Percentiles rank a stretch among this genome's conserved stretches.
phyloP scores from a whole-genome alignment of 345 rosid genomes.

The Viola odorata region DNA sequence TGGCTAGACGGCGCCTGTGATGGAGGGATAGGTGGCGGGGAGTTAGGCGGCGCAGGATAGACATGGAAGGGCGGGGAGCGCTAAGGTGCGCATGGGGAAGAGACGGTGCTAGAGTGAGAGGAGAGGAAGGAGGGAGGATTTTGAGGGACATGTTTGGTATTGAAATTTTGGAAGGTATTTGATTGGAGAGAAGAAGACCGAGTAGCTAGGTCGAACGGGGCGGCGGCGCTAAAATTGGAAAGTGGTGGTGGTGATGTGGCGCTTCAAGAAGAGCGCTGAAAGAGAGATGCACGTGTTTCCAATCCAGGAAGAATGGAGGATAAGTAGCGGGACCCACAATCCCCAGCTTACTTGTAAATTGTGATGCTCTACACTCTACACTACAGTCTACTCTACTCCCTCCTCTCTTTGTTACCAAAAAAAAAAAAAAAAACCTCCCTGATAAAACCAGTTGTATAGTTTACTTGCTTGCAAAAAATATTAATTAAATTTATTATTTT shows the following conservation, averaged over 20 bases:
- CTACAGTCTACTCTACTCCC: too few species aligned
- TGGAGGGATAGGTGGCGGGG: conserved; percentile 20
- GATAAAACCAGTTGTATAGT: too few species aligned
- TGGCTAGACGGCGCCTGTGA: conserved; percentile 35
- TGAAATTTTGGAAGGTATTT: conserved; percentile 1
- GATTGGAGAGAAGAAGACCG: background rate
- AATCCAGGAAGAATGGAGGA: conserved; percentile 10
- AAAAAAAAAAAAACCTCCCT: too few species aligned
- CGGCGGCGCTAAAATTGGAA: conserved; percentile 35
- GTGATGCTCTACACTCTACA: too few species aligned
- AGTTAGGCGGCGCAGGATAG: conserved; percentile 53
- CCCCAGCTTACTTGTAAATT: too few species aligned
- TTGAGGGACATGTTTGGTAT: conserved; percentile 34
- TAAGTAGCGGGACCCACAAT: background rate
- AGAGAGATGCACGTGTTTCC: conserved; percentile 37
- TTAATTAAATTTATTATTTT: too few species aligned
- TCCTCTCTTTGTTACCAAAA: too few species aligned
- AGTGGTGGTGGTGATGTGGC: conserved; percentile 25
- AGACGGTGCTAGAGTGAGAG: conserved; percentile 1
- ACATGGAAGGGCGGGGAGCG: conserved; percentile 52
- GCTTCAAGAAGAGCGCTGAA: conserved; percentile 2
- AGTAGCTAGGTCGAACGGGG: conserved; percentile 6
- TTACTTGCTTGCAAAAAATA: too few species aligned
- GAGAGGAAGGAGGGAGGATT: conserved; percentile 5
- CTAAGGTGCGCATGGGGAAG: conserved; percentile 42